Evolutionary conservation across 345 rosid species (phyloP).

Genomic region (Boechera stricta): DNA sequence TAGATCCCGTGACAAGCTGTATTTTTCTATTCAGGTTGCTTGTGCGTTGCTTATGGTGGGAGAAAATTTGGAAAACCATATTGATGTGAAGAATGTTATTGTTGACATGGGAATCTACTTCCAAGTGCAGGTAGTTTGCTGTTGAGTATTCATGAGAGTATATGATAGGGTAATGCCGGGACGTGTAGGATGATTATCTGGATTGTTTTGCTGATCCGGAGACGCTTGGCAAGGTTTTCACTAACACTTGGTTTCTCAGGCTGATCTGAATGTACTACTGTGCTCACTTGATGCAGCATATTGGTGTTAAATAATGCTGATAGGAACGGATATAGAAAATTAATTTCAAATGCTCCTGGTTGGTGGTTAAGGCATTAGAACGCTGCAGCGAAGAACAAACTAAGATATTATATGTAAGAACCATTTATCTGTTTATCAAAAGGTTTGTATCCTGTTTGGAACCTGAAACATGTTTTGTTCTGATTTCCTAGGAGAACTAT

Average conservation of each 20-base stretch:
- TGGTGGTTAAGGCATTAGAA: slow-evolving; percentile 81
- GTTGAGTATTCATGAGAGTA: not conserved
- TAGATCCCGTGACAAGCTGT: slow-evolving; percentile 18
- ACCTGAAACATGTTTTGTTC: slow-evolving; percentile 30
- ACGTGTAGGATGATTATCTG: slow-evolving; percentile 75
- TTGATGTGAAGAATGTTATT: slow-evolving; percentile 64
- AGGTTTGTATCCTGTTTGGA: slow-evolving; percentile 11
- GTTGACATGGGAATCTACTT: slow-evolving; percentile 81
- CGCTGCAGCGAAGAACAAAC: slow-evolving; percentile 68
- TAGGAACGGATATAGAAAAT: slow-evolving; percentile 88
- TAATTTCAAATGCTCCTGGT: slow-evolving; percentile 79
- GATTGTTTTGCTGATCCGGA: slow-evolving; percentile 84
- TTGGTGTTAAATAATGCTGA: slow-evolving; percentile 50
- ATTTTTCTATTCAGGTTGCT: slow-evolving; percentile 61
- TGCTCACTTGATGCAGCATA: slow-evolving; percentile 17
- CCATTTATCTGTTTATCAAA: not conserved
- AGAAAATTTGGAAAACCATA: slow-evolving; percentile 69
- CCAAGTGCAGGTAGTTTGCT: slow-evolving; percentile 72
- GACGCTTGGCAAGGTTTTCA: slow-evolving; percentile 72
- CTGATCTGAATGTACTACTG: slow-evolving; percentile 1
- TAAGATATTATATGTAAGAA: slow-evolving; percentile 60
- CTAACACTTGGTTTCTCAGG: not conserved
- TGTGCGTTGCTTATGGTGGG: slow-evolving; percentile 82
- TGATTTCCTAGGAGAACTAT: slow-evolving; percentile 65
- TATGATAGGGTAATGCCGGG: slow-evolving; percentile 5